These are phyloP conservation scores for Tubosaeta sp. DNA, from an alignment of 768 basidiomycete species.

Conservation along the genomic window DNA sequence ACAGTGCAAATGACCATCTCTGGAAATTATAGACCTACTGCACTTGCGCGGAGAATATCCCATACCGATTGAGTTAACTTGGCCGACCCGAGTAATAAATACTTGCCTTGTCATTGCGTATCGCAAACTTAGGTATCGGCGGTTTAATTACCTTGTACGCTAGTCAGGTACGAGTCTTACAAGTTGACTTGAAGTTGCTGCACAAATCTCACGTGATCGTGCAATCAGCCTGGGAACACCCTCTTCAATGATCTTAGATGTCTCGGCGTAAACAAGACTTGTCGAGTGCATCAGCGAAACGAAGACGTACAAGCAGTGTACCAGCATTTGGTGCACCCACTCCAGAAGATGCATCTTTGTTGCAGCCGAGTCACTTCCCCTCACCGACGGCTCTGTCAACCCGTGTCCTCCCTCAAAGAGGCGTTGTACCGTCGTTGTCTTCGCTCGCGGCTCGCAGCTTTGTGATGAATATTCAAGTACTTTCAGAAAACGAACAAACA, in stretches of 20 bases:
- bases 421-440: slow-evolving; percentile 40
- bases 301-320: slow-evolving; percentile 8
- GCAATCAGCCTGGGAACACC: too few species aligned
- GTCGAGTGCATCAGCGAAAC: slow-evolving; percentile 10
- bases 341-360: slow-evolving; percentile 39
- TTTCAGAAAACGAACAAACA: slow-evolving; percentile 35
- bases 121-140: too few species aligned
- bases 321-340: slow-evolving; percentile 42
- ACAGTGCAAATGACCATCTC: too few species aligned
- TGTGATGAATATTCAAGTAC: slow-evolving; percentile 37
- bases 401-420: slow-evolving; percentile 32
- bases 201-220: too few species aligned
- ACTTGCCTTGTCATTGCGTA: too few species aligned
- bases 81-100: too few species aligned
- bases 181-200: too few species aligned
- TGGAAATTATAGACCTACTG: too few species aligned
- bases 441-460: slow-evolving; percentile 51
- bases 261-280: neutral
- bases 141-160: too few species aligned
- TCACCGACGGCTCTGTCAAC: slow-evolving; percentile 51
- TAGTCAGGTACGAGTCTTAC: too few species aligned
- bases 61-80: too few species aligned
- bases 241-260: neutral
- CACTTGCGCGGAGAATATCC: too few species aligned
- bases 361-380: slow-evolving; percentile 36